Percentiles rank a stretch among this genome's conserved stretches.
Evolutionary conservation across 805 yeast genomes (phyloP).

Genomic region (Teunomyces barrocoloradensis): DNA sequence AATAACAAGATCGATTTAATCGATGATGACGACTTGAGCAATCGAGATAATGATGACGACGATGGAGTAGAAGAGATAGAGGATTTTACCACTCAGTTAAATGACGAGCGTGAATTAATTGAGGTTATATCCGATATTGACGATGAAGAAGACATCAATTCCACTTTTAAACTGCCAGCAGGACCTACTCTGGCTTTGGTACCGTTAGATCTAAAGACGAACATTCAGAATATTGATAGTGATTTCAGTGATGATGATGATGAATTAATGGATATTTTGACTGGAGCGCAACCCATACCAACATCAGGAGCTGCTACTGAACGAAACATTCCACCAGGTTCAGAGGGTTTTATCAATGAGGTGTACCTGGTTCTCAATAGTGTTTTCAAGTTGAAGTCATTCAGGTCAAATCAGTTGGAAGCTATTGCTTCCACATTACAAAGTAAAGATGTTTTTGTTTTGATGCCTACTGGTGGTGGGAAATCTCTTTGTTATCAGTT

Average conservation of each 20-base stretch:
- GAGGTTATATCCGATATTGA: constrained; percentile 39
- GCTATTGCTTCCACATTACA: constrained; percentile 75
- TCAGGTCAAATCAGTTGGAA: constrained; percentile 81
- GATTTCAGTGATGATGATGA: constrained; percentile 37
- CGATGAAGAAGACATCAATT: constrained; percentile 11
- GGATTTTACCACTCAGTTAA: constrained; percentile 37
- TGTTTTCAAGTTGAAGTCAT: constrained; percentile 61
- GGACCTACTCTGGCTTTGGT: background rate
- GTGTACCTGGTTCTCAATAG: constrained; percentile 54
- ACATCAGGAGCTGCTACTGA: constrained; percentile 10
- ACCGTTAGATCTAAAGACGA: background rate
- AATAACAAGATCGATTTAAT: constrained; percentile 8
- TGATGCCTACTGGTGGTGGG: constrained; percentile 99
- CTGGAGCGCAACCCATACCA: constrained; percentile 15
- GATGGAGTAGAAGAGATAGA: constrained; percentile 26
- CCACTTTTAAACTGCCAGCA: background rate
- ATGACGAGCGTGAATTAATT: constrained; percentile 40
- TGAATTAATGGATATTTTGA: constrained; percentile 19
- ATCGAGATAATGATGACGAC: constrained; percentile 14
- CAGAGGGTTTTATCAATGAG: constrained; percentile 63
- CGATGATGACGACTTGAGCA: constrained; percentile 8
- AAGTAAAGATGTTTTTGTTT: constrained; percentile 86
- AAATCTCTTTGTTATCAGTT: constrained; percentile 93
- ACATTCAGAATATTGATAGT: background rate
- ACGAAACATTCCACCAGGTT: constrained; percentile 26